Base-by-base conservation (phyloP, 768 basidiomycete genomes). In the Suillus alpinus region DNA sequence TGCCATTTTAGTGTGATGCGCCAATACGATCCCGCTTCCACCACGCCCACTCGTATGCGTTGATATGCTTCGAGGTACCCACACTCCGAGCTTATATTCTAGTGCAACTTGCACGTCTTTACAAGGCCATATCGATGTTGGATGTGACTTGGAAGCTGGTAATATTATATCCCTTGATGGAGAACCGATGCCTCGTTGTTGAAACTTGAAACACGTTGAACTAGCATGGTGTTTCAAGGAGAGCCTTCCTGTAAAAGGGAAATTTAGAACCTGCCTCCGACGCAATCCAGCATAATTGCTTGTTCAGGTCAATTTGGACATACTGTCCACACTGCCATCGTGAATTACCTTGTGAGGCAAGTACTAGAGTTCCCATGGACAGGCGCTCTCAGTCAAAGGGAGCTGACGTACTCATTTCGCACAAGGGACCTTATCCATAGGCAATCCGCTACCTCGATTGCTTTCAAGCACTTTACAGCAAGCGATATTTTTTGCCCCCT, bases 361-460 rank as follows among this genome's bases (percentile, higher is more conserved):
- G 56, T 26, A 59, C 41, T 59, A 65, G 50, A 51, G 31, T 51
- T 14, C 18, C 4, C 26, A 40, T 6, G 4, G 43, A 1, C 12
- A 59, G 51, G 58, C 59, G 53, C 47, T 39, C 26, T 49, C 63
- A 57, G 64, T 65, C 23, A 56, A 63, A 64, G 62, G 52, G 63
- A 50, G 69, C 71, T 74, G 69, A 72, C 73, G 61, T 61, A 73
- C 32, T 13, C 63, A 59, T 32, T 73, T 73, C 71, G 3, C 72
- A 75, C 72, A 14, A 63, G 59, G 60, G 64, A 69, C 52, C 64
- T 37, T 65, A 53, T 64, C 56, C 59, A 50, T 49, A 65, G 47
- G 63, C 74, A 70, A 75, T 73, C 72, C 34, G 34, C 13, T 49
- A 51, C 62, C 41, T 62, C 65, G 59, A 58, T 66, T 59, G 61